Base-by-base conservation (phyloP, 495 filamentous ascomycete species). In the Talaromyces proteolyticus region DNA sequence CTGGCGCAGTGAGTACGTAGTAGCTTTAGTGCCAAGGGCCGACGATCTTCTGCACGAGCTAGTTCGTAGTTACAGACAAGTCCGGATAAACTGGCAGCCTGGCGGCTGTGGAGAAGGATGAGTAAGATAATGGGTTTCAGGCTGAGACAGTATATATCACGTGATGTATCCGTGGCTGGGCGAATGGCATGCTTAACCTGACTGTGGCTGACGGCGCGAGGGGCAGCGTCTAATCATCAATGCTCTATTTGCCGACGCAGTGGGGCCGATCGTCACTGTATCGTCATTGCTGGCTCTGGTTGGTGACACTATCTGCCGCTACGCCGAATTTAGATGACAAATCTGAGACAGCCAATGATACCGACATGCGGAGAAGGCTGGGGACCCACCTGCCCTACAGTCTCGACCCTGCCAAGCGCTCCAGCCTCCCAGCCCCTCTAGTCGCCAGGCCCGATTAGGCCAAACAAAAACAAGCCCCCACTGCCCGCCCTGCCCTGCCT, bases 381-480 rank as follows among this genome's bases (percentile, higher is more conserved):
- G 29, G 29, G 14, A 8, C 29, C 29, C 29, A 34, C 29, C 29
- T 34, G 29, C 29, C 29, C 14, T 8, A 14, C 29, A 34, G 29
- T 34, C 29, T 34, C 29, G 29, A 34, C 29, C 18, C 37, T 23
- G 49, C 17, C 21, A 2, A n/a, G 44, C 22, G 29, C 29, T 23
- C 49, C 40, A 20, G 39, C 49, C 39, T 40, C 49, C 49, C 40
- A 52, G 50, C 41, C 50, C 23, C 50, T 25, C 42, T 42, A 29
- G 26, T 26, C 49, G 25, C 40, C 43, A 45, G 6, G 38, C 49
- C 42, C 43, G 44, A 53, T 53, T 40, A 24, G 37, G 51, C 44
- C 51, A 48, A 38, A 48, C 34, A 42, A 53, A 53, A 53, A 53
- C 51, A 53, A 47, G 34, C 36, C 47, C 36, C 47, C 47, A 39